Evolutionary conservation across 306 rosid species (phyloP), one percentile per base, ranked within the genome.

Genomic region (Quercus cerris): DNA sequence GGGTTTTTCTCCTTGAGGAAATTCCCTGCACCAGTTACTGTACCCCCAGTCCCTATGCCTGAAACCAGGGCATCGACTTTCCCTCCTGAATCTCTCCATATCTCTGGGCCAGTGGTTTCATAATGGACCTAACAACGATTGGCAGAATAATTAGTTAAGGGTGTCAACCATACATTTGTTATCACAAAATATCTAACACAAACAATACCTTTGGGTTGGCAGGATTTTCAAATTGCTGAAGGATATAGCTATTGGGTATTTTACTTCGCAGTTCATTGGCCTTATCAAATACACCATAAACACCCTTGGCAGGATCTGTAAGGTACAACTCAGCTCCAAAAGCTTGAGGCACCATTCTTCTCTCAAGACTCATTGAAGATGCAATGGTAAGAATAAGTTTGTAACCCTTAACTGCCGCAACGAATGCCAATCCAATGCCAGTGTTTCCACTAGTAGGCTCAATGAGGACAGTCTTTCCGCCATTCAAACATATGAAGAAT

Each of bases 81-180:
- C 46, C 46, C 46, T 41, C 46, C 46, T 41, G 46, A 41, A 41
- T 41, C 46, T 8, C 46, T 41, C 99, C 99, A 92, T 75, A 94
- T 91, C 88, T 94, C 97, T 19, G 94, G 94, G 69, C 97, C 97
- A 20, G 97, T 92, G 74, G 97, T 90, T 74, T 92, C 97, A 27
- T 92, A 94, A 87, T 94, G 97, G 82, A 84, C 83, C 99, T 94
- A 82, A 66, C 68, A 67, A 67, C 70, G 33, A 58, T 78, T 38
- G n/a, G 66, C 5, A 68, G 46, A 58, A 55, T 6, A 13, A 49
- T 57, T 56, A 51, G 56, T 73, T 30, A 69, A n/a, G 70, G 69
- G n/a, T 44, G 54, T 57, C 66, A 54, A 64, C 52, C 73, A 35
- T 59, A n/a, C 13, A 73, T 59, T 56, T 71, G 72, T 8, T 70